phyloP scores from a whole-genome alignment of 352 stramenopile genomes.

The Phytophthora fragariaefolia region DNA sequence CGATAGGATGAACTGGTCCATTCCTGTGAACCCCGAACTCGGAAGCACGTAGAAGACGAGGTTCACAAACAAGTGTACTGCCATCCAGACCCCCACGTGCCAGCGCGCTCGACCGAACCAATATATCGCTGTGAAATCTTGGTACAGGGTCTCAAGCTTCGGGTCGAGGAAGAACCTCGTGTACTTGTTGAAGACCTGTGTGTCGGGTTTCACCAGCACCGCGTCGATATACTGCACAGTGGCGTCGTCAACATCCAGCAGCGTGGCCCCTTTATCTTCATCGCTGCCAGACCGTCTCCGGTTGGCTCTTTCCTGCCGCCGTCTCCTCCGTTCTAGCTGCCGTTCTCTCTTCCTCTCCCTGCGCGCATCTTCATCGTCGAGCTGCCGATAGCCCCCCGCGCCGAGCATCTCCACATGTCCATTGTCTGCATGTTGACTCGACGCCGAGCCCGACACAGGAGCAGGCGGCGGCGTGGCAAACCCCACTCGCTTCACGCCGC shows the following conservation, averaged over 20 bases:
- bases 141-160: slow-evolving; percentile 79
- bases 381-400: slow-evolving; percentile 17
- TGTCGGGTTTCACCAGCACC: slow-evolving; percentile 74
- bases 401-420: slow-evolving; percentile 20
- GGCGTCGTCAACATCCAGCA: slow-evolving; percentile 53
- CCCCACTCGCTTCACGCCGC: slow-evolving; percentile 32
- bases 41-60: slow-evolving; percentile 70
- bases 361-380: slow-evolving; percentile 26
- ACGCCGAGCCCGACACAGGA: slow-evolving; percentile 18
- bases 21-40: slow-evolving; percentile 61
- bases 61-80: slow-evolving; percentile 72
- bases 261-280: slow-evolving; percentile 37
- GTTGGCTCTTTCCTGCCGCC: slow-evolving; percentile 25
- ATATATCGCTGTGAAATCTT: slow-evolving; percentile 86
- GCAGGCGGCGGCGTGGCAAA: slow-evolving; percentile 30
- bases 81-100: slow-evolving; percentile 77
- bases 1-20: slow-evolving; percentile 75
- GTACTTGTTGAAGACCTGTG: slow-evolving; percentile 81
- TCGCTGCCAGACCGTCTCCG: slow-evolving; percentile 23
- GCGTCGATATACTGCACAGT: slow-evolving; percentile 80
- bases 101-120: slow-evolving; percentile 82
- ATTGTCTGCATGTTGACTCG: slow-evolving; percentile 14
- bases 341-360: slow-evolving; percentile 26
- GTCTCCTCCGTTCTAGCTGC: slow-evolving; percentile 27
- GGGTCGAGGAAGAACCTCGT: slow-evolving; percentile 81